phyloP scores from a whole-genome alignment of 441 rosid species.

The Pelargonium myrrhifolium region DNA sequence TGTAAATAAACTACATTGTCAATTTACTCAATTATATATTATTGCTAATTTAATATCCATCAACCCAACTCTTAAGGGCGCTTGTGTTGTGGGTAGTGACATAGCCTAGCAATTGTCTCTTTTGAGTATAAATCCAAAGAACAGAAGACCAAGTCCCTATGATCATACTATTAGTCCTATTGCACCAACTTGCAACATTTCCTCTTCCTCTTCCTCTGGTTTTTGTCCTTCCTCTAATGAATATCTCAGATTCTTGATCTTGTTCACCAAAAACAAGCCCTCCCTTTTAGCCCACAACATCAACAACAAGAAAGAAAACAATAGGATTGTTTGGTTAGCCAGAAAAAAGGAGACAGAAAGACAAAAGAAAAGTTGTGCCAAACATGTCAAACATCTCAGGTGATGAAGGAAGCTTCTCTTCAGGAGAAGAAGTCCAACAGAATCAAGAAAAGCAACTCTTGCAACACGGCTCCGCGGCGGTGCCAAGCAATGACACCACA shows the following conservation, averaged over 20 bases:
- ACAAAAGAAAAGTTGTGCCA: neutral
- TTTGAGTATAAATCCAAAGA: conserved; percentile 39
- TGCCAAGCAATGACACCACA: conserved; percentile 27
- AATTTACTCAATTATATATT: neutral
- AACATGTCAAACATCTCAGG: conserved; percentile 56
- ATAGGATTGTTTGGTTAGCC: conserved; percentile 6
- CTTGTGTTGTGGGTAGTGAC: conserved; percentile 7
- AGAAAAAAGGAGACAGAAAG: conserved; percentile 13
- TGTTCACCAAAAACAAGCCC: conserved; percentile 25
- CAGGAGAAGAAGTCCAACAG: conserved; percentile 52
- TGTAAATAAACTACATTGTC: neutral
- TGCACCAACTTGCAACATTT: neutral
- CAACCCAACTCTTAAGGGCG: neutral
- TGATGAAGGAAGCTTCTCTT: conserved; percentile 64
- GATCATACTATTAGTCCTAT: conserved; percentile 14
- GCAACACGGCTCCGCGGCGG: conserved; percentile 24
- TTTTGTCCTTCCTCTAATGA: neutral
- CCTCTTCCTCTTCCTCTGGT: conserved; percentile 28
- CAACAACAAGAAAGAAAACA: conserved; percentile 19
- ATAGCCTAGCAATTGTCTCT: conserved; percentile 6
- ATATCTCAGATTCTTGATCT: conserved; percentile 34
- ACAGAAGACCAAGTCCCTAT: conserved; percentile 29
- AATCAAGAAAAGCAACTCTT: conserved; percentile 26
- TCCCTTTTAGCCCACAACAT: conserved; percentile 19
- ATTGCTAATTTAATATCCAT: neutral